phyloP scores from a whole-genome alignment of 2,329 filamentous ascomycete species.

The Nannizzia gypsea region DNA sequence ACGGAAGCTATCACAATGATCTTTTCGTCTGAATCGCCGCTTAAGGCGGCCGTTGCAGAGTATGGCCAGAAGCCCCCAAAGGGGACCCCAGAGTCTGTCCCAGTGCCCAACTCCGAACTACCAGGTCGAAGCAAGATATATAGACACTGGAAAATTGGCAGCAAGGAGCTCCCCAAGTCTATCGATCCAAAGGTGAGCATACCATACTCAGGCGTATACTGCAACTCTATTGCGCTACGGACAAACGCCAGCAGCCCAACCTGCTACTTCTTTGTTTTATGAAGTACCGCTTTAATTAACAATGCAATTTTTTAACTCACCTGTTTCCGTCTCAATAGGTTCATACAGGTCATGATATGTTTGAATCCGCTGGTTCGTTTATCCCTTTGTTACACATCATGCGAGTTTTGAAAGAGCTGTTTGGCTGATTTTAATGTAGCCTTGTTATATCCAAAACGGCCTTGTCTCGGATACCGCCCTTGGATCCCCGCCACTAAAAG shows the following conservation, averaged over 20 bases:
- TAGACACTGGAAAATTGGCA: conserved; percentile 65
- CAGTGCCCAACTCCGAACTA: conserved; percentile 61
- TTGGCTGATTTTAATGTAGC: conserved; percentile 24
- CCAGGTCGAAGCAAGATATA: conserved; percentile 67
- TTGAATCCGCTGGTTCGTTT: conserved; percentile 49
- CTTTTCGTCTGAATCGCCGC: conserved; percentile 10
- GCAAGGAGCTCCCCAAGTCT: conserved; percentile 55
- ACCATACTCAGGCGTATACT: neutral
- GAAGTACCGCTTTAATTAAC: neutral
- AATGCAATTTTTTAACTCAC: neutral
- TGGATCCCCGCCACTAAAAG: conserved; percentile 65
- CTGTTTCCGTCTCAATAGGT: conserved; percentile 26
- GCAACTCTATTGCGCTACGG: no score
- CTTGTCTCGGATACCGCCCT: conserved; percentile 66
- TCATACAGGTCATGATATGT: conserved; percentile 66
- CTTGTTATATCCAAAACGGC: conserved; percentile 51
- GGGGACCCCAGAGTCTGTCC: conserved; percentile 65
- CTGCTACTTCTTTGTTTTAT: no score
- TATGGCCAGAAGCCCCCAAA: conserved; percentile 49
- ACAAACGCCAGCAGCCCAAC: no score
- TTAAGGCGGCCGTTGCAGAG: conserved; percentile 1
- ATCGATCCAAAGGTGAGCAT: conserved; percentile 52
- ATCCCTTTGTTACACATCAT: conserved; percentile 1
- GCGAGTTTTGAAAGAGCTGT: conserved; percentile 2
- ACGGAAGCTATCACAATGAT: conserved; percentile 1